A percentile compares a stretch with the other conserved stretches of the same genome.
These are phyloP conservation scores for Pilaira anomala DNA, from an alignment of 192 early-diverging fungal species.

Conservation along the genomic window DNA sequence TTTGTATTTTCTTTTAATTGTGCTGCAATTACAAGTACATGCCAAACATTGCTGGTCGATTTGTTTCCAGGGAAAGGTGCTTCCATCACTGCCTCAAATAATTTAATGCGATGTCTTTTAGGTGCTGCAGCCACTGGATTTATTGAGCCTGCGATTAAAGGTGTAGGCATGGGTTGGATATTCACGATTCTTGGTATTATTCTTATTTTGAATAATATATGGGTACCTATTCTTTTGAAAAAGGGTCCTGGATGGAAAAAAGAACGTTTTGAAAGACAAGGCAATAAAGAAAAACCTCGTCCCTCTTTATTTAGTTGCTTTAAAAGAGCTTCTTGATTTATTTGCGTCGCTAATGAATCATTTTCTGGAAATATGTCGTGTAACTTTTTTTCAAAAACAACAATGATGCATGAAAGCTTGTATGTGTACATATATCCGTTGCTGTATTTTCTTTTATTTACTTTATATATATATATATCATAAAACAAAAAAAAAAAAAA, in stretches of 20 bases:
- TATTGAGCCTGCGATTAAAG: constrained; percentile 29
- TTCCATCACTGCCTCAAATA: constrained; percentile 30
- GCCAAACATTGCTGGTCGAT: constrained; percentile 28
- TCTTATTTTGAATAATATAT: constrained; percentile 13
- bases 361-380: too few species aligned
- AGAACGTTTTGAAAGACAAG: constrained; percentile 3
- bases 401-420: too few species aligned
- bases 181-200: constrained; percentile 22
- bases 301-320: too few species aligned
- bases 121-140: constrained; percentile 27
- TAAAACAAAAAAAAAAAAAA: too few species aligned
- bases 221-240: constrained; percentile 21
- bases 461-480: too few species aligned
- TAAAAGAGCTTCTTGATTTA: too few species aligned
- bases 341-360: too few species aligned
- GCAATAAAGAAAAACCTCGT: too few species aligned
- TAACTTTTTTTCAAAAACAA: too few species aligned
- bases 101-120: constrained; percentile 27
- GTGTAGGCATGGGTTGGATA: constrained; percentile 32
- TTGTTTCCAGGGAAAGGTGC: constrained; percentile 29
- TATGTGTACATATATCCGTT: too few species aligned
- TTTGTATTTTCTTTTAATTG: neutral
- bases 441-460: too few species aligned
- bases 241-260: constrained; percentile 25
- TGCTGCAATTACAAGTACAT: constrained; percentile 23